Base-by-base conservation (phyloP, 805 yeast genomes). In the Suhomyces canberraensis region DNA sequence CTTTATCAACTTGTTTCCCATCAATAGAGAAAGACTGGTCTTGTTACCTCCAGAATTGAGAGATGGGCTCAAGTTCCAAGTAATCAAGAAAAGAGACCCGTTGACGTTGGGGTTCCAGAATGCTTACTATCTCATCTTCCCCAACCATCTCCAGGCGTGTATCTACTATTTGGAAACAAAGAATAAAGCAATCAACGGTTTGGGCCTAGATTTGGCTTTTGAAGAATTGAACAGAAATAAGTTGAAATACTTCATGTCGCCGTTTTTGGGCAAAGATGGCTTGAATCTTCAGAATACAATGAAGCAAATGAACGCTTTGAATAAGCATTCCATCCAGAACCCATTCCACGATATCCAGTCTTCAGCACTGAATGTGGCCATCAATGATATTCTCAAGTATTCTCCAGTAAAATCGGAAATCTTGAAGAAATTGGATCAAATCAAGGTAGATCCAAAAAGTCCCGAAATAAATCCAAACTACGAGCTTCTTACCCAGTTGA, bases 41-140 rank as follows among this genome's bases (percentile, higher is more conserved):
- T 31, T 50, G 24, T 46, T 60, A 11, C 50, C 58, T 4, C 40
- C 46, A 20, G 42, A 36, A 9, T 44, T 51, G 5, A 39, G 47
- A 5, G 42, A 45, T 24, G 59, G 63, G n/a, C 37, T 58, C n/a
- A 31, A 52, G 19, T 64, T 74, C 34, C 55, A 56, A n/a, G 66
- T 73, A 3, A 60, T 76, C 11, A 70, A 78, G 39, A 74, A 75
- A 9, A 54, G 89, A 35, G 62, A 72, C 42, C 73, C 77, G 0
- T 33, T 52, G 2, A 69, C 61, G 13, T 51, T 82, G 16, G 44
- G 58, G 25, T 69, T 74, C 19, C 58, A 66, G 40, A 73, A 75
- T 28, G 66, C 71, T 4, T 79, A 78, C 52, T 81, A 73, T 51
- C 54, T 83, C 24, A 51, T 76, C 5, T 83, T 83, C 48, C 61